A percentile compares a stretch with the other conserved stretches of the same genome.
Conservation (phyloP, 208 protist genomes). For the Trichomonas vaginalis region DNA sequence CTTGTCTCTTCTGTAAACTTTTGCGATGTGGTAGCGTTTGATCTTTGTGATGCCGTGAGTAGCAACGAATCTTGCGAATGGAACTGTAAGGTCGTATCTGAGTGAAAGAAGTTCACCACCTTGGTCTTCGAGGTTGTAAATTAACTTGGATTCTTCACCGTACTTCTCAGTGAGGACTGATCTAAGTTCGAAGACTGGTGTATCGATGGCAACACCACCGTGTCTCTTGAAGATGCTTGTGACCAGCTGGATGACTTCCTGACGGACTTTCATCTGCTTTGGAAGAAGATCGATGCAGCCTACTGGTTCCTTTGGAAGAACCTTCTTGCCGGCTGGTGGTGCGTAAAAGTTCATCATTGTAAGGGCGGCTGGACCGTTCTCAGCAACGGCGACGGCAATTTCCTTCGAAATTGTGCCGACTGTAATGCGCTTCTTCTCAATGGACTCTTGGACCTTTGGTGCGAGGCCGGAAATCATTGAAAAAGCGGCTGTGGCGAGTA, state of each 20-base stretch:
- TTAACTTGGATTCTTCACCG: constrained; percentile 67
- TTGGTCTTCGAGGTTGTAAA: constrained; percentile 64
- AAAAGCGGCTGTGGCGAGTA: background rate
- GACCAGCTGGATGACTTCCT: constrained; percentile 53
- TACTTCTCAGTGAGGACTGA: constrained; percentile 64
- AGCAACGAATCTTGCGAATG: constrained; percentile 59
- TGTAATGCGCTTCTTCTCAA: background rate
- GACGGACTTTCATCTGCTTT: constrained; percentile 51
- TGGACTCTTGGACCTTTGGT: background rate
- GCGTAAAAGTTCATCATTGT: background rate
- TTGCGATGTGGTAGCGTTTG: constrained; percentile 64
- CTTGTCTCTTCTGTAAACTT: constrained; percentile 62
- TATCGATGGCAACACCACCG: constrained; percentile 61
- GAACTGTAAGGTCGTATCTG: constrained; percentile 68
- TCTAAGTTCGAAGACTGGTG: constrained; percentile 63
- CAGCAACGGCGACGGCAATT: background rate
- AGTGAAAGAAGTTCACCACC: constrained; percentile 57
- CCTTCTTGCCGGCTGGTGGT: background rate
- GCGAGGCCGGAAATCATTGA: background rate
- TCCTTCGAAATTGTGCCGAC: background rate
- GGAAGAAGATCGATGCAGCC: constrained; percentile 57
- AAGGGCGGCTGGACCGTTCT: background rate
- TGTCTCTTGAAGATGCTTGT: constrained; percentile 55
- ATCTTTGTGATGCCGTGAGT: constrained; percentile 49
- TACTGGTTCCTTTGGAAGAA: constrained; percentile 35